Conservation (phyloP, 305 asterid species). For the Fraxinus albicans region DNA sequence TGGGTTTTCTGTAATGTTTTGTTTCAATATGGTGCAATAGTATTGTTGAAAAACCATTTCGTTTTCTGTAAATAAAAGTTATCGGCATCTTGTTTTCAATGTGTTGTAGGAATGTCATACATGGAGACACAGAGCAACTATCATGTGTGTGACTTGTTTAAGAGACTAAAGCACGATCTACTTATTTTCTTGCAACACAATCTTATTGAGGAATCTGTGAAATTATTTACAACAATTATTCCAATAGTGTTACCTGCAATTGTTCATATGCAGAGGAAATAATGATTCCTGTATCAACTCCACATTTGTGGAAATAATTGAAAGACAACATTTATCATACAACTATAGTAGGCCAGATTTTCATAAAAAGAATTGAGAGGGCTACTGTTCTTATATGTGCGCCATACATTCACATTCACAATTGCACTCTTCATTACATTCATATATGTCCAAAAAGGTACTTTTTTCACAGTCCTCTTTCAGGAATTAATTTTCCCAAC, state of each 20-base stretch:
- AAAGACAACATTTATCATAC: background rate
- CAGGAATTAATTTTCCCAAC: slow-evolving; percentile 32
- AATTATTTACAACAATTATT: too few species aligned
- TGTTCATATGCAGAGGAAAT: too few species aligned
- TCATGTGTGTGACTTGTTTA: too few species aligned
- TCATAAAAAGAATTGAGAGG: slow-evolving; percentile 28
- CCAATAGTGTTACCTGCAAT: too few species aligned
- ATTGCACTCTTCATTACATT: slow-evolving; percentile 42
- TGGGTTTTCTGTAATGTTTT: background rate
- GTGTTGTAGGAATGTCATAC: background rate
- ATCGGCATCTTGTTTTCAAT: background rate
- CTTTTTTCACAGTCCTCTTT: slow-evolving; percentile 18
- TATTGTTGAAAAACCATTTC: too few species aligned
- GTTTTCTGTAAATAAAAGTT: too few species aligned
- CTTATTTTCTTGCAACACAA: too few species aligned
- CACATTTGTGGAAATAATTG: too few species aligned
- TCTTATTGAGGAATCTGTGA: too few species aligned
- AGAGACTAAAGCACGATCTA: too few species aligned
- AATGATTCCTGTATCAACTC: too few species aligned
- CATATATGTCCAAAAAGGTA: slow-evolving; percentile 45
- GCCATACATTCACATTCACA: slow-evolving; percentile 23
- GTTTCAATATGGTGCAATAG: background rate
- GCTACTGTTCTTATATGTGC: slow-evolving; percentile 37
- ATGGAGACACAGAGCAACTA: background rate
- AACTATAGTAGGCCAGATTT: slow-evolving; percentile 22